A percentile compares a stretch with the other conserved stretches of the same genome.
Conservation (phyloP, 257 asterid species). For the Plantago major region DNA sequence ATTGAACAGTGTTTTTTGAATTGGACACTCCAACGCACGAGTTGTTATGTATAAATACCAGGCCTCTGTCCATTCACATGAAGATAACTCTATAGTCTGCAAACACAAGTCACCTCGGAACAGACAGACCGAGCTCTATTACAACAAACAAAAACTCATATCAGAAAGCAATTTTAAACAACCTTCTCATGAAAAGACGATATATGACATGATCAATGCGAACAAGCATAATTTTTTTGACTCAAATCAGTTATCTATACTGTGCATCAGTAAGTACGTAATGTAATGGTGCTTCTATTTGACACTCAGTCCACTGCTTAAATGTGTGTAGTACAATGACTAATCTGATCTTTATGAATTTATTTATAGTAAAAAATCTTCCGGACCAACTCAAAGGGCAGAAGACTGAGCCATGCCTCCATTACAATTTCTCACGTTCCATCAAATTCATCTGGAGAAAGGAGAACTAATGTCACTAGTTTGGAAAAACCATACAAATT, state of each 20-base stretch:
- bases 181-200: background rate
- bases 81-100: conserved; percentile 23
- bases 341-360: background rate
- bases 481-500: conserved; percentile 33
- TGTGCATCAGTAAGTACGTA: background rate
- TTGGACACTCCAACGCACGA: background rate
- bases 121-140: conserved; percentile 82
- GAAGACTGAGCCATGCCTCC: conserved; percentile 53
- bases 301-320: conserved; percentile 1
- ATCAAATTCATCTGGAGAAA: conserved; percentile 87
- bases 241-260: background rate
- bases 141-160: conserved; percentile 30
- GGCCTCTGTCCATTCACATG: background rate
- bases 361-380: conserved; percentile 16
- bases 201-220: too few relatives aligned
- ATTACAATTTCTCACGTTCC: conserved; percentile 71
- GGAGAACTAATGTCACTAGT: conserved; percentile 66
- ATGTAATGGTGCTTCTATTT: background rate
- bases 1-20: background rate
- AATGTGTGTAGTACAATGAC: conserved; percentile 6
- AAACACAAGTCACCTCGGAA: conserved; percentile 70
- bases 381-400: conserved; percentile 43
- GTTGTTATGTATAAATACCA: conserved; percentile 7
- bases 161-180: conserved; percentile 32
- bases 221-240: too few relatives aligned